Percentiles rank a stretch among this genome's conserved stretches.
Conservation (phyloP, 2,329 filamentous ascomycete genomes). For the Pseudopithomyces chartarum region DNA sequence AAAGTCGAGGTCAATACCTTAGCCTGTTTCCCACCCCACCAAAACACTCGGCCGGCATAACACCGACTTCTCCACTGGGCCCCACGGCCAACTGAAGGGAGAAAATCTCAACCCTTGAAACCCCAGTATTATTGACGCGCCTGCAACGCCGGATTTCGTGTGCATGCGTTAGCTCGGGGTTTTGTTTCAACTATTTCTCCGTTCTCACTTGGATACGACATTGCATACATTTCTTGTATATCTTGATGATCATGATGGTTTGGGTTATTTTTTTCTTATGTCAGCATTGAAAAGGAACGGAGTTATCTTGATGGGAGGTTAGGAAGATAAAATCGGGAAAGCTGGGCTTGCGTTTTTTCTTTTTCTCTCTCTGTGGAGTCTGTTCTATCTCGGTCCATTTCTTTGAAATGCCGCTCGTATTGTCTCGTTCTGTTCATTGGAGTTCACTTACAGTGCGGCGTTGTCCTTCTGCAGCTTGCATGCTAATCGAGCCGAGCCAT, state of each 20-base stretch:
- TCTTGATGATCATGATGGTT: slow-evolving; percentile 16
- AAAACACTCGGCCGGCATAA: slow-evolving; percentile 19
- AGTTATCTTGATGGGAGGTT: background rate
- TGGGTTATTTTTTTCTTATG: slow-evolving; percentile 7
- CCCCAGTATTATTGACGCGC: background rate
- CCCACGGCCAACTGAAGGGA: background rate
- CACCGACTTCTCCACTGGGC: slow-evolving; percentile 9
- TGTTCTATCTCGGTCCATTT: background rate
- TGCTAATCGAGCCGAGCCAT: background rate
- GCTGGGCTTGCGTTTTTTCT: background rate
- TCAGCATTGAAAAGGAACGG: background rate
- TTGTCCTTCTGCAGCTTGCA: slow-evolving; percentile 4
- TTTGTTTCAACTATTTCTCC: slow-evolving; percentile 9
- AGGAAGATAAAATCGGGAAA: slow-evolving; percentile 6
- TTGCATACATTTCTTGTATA: slow-evolving; percentile 18
- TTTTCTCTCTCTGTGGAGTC: background rate
- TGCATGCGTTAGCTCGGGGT: background rate
- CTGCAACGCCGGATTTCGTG: background rate
- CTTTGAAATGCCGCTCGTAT: background rate
- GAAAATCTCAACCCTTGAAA: background rate
- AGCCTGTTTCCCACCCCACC: slow-evolving; percentile 43
- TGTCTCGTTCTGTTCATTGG: background rate
- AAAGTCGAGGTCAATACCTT: slow-evolving; percentile 26
- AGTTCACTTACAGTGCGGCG: slow-evolving; percentile 5
- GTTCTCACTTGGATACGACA: slow-evolving; percentile 14